Percentiles rank a stretch among this genome's conserved stretches.
Evolutionary conservation across 1,139 yeast genomes (phyloP).

Genomic region (Taphrina betulina): DNA sequence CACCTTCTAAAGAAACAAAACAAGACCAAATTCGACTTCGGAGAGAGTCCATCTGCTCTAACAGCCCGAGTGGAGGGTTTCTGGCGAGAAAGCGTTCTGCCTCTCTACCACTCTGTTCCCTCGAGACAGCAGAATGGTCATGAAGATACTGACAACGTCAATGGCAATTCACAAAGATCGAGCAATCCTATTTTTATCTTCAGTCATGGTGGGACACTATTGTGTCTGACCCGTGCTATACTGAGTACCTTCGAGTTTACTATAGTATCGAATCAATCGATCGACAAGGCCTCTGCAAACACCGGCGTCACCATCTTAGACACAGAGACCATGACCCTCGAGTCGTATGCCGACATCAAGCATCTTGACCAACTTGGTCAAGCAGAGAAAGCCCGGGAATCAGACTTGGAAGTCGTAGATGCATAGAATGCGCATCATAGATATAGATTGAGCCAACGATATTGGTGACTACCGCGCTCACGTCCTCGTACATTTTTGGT

Average conservation of each 20-base stretch:
- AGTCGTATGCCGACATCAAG: conserved; percentile 19
- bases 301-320: conserved; percentile 22
- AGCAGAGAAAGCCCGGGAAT: conserved; percentile 11
- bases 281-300: conserved; percentile 18
- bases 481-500: no score
- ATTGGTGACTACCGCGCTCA: no score
- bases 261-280: neutral
- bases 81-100: conserved; percentile 19
- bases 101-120: neutral
- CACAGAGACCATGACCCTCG: conserved; percentile 17
- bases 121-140: neutral
- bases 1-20: conserved; percentile 14
- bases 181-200: neutral
- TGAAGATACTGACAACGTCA: neutral
- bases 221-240: conserved; percentile 9
- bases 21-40: conserved; percentile 27
- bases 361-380: conserved; percentile 13
- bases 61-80: conserved; percentile 12
- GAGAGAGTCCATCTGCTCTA: conserved; percentile 14
- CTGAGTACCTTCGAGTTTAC: conserved; percentile 10
- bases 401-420: conserved; percentile 25
- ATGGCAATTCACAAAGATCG: neutral
- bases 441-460: neutral
- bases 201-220: conserved; percentile 28
- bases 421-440: conserved; percentile 3